Evolutionary conservation across 495 filamentous ascomycete genomes (phyloP), one percentile per base, ranked within the genome.

Genomic region (Xylaria telfairii): DNA sequence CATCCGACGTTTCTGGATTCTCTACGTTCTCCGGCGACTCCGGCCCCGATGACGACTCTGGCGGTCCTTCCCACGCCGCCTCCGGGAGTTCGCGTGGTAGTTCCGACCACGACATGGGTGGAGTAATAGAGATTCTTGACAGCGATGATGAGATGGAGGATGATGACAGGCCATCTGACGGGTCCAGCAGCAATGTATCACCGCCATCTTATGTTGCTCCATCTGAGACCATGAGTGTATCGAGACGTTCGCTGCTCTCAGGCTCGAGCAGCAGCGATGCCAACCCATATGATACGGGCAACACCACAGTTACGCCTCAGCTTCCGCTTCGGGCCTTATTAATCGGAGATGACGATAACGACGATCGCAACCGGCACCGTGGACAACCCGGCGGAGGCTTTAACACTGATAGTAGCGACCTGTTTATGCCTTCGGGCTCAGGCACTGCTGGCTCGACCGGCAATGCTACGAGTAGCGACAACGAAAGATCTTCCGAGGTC

Each of bases 31-130:
- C 28, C 32, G 4, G 3, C 19, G 76, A n/a, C 10, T 41, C 49
- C 28, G 13, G 10, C 28, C 42, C 67, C 57, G 75, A 37, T 28
- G 69, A 32, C 37, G 73, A 12, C 62, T 60, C 53, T n/a, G 26
- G 17, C 1, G 15, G n/a, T 28, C 53, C 57, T 30, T 57, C 59
- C 8, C 49, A 65, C 0, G 41, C 57, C 5, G 30, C 41, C 28
- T 63, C 67, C 0, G 32, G 57, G 1, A 51, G 44, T 39, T 26
- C 56, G 2, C 65, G 41, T 24, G 66, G 69, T 4, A 63, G 66
- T 39, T 9, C 61, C 1, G 57, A 63, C 2, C 13, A 28, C 19
- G 41, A 44, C 37, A 62, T 56, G 9, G 4, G 30, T 47, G 32
- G 15, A 24, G 63, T 60, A 24, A 4, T 57, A 17, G 47, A 56